Base-by-base conservation (phyloP, 1,284 basidiomycete species). In the Dichomitus squalens region DNA sequence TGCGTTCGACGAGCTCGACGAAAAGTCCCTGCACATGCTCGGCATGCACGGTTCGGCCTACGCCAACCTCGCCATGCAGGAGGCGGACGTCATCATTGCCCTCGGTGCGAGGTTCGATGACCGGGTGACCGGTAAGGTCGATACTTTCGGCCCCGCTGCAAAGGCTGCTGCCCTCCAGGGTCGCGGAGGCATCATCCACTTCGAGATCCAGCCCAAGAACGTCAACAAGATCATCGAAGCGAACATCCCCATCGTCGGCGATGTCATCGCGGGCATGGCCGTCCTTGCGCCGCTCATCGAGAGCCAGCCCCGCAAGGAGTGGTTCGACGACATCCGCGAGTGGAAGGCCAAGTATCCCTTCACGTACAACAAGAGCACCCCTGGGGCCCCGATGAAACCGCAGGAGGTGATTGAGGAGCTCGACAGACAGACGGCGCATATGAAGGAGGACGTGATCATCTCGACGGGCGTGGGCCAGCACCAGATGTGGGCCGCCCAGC, bases 401-500 rank as follows among this genome's bases (percentile, higher is more conserved):
- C 96, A 99, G 76, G 95, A 97, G 77, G 93, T 98, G 51, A 87
- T 99, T 52, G 90, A 95, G 76, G 96, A 95, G 74, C 81, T 99
- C 18, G 89, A 99, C 69, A 76, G 72, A 55, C 89, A 94, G 77
- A 78, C 80, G 57, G 80, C 67, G 50, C 63, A 85, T 59, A 82
- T 81, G 70, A 97, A 99, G 80, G 90, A 95, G 53, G 86, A 98
- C 41, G 84, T 98, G 29, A 79, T 99, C 68, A 78, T 99, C 62
- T 78, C 93, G 3, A 98, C 97, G 3, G 96, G 96, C 68, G 97
- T 99, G 23, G 97, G 97, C 4, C 96, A 98, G 75, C 96, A 99
- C 78, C 96, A 99, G 76, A 99, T 99, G 96, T 99, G 95, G 95
- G 96, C 96, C 1, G 94, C 93, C 47, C 97, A 99, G 75, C 83